Percentiles rank a stretch among this genome's conserved stretches.
Evolutionary conservation across 2,329 filamentous ascomycete genomes (phyloP).

Genomic region (Ophiostoma sp.): DNA sequence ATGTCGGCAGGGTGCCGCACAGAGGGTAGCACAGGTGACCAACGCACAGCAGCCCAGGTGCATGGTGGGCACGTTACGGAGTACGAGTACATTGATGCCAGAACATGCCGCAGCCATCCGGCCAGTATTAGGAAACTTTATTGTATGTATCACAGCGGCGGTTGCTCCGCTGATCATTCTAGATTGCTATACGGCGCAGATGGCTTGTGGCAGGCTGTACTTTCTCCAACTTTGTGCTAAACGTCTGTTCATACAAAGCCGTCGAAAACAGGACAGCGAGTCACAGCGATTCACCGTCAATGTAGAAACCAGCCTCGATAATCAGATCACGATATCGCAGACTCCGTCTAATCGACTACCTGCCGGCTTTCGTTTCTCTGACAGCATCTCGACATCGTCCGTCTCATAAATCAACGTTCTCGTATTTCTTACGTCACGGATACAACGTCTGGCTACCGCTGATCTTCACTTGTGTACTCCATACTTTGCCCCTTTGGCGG

Average conservation of each 20-base stretch:
- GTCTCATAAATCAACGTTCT: background rate
- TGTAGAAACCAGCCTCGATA: too few relatives aligned
- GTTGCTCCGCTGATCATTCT: background rate
- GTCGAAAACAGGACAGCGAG: too few relatives aligned
- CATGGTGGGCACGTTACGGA: background rate
- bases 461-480: background rate
- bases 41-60: background rate
- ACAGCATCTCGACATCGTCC: background rate
- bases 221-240: too few relatives aligned
- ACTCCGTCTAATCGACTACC: background rate
- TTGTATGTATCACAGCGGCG: too few relatives aligned
- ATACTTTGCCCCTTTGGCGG: background rate
- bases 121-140: too few relatives aligned
- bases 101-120: too few relatives aligned
- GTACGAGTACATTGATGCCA: background rate
- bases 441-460: background rate
- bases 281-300: too few relatives aligned
- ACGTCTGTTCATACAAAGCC: too few relatives aligned
- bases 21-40: conserved; percentile 1
- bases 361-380: background rate
- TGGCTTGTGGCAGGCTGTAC: background rate
- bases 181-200: background rate
- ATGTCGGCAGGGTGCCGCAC: background rate
- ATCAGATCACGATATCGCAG: background rate
- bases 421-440: background rate